Base-by-base conservation (phyloP, 768 basidiomycete genomes). In the Amanita rubescens region DNA sequence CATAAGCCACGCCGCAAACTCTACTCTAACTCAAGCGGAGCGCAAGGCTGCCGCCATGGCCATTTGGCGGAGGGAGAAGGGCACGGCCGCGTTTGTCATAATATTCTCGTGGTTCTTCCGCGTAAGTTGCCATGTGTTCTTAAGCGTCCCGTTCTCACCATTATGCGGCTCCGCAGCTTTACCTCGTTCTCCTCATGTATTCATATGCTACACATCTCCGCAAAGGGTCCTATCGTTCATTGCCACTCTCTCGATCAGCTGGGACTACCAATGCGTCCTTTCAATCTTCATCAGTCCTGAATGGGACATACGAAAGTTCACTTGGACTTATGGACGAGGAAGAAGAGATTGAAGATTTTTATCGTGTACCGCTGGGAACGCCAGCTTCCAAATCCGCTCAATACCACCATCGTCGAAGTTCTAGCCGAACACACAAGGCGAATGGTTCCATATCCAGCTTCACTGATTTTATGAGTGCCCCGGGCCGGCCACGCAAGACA, bases 191-290 rank as follows among this genome's bases (percentile, higher is more conserved):
- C 38, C 69, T 94, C 53, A 72, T 98, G 27, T 99, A 98, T 69
- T 97, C 95, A 12, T 97, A 90, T 67, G 94, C 93, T 3, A 75
- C 81, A 2, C 96, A 97, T 67, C 84, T 98, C 50, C 89, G 94
- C 42, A 87, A 87, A 62, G 90, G 93, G 43, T 88, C 90, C 20
- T 97, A 94, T 64, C 87, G 89, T 58, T 74, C 85, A 12, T 82
- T 99, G 41, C 85, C 89, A 11, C 71, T 75, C 49, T 73, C 75
- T 15, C 79, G 79, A 47, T 68, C 75, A 53, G 63, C 62, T 24
- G 68, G 68, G 54, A 64, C 69, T 52, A 27, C 30, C 44, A 17
- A 25, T 5, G 51, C 63, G 51, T 52, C 67, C 56, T 32, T 67
- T 52, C 54, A 65, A 46, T 44, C 43, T 10, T 43, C 67, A 38